phyloP scores from a whole-genome alignment of 2,329 filamentous ascomycete species.

The Sporothrix euskadiensis region DNA sequence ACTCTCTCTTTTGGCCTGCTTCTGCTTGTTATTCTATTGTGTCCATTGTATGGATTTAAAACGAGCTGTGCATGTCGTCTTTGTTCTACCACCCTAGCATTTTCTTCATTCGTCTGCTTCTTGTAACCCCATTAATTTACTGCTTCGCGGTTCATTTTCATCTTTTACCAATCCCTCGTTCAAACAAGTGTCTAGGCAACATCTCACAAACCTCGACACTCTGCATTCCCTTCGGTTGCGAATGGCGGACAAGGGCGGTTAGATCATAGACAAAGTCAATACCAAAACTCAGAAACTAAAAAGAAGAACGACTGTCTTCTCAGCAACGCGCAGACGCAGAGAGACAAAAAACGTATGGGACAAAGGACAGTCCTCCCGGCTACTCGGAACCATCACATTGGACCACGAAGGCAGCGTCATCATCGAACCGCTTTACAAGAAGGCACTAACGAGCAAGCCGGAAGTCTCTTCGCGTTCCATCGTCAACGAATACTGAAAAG shows the following conservation, averaged over 20 bases:
- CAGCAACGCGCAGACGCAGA: background rate
- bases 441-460: background rate
- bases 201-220: background rate
- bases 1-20: background rate
- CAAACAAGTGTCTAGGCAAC: background rate
- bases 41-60: background rate
- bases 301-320: background rate
- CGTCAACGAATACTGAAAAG: background rate
- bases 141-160: background rate
- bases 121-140: background rate
- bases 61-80: constrained; percentile 4
- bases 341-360: background rate
- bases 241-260: constrained; percentile 4
- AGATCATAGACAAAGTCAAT: constrained; percentile 21
- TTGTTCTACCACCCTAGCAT: background rate
- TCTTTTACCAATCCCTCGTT: background rate
- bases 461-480: background rate
- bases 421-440: background rate
- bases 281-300: background rate
- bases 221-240: background rate
- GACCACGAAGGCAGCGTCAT: background rate
- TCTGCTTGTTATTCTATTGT: background rate
- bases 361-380: background rate
- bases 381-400: background rate
- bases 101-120: background rate